Evolutionary conservation across 768 basidiomycete species (phyloP).

Genomic region (Pilatotrama ljubarskyi): DNA sequence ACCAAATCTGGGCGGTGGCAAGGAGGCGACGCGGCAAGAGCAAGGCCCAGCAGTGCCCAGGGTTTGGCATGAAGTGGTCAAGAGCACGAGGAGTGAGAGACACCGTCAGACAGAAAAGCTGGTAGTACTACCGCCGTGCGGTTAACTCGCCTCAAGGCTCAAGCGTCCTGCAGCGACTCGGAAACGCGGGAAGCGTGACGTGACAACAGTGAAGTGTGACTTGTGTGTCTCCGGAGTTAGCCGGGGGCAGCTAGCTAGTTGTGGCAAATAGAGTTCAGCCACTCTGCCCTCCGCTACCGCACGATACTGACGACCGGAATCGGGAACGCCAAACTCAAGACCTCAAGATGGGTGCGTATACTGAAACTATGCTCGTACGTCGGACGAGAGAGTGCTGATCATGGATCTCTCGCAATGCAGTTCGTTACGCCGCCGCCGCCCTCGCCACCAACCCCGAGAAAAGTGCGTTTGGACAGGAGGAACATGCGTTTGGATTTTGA

Average conservation of each 20-base stretch:
- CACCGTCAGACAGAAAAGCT: too few species aligned
- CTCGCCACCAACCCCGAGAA: conserved; percentile 93
- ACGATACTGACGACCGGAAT: conserved; percentile 18
- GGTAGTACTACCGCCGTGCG: too few species aligned
- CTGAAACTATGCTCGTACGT: conserved; percentile 19
- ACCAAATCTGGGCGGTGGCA: too few species aligned
- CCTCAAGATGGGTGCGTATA: conserved; percentile 40
- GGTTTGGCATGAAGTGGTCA: too few species aligned
- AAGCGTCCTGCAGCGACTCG: not conserved
- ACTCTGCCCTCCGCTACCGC: conserved; percentile 22
- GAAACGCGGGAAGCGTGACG: not conserved
- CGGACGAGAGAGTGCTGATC: conserved; percentile 17
- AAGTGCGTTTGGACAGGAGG: conserved; percentile 50
- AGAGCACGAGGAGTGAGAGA: too few species aligned
- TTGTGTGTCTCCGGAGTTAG: conserved; percentile 6
- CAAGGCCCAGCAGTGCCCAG: too few species aligned
- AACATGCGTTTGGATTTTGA: not conserved
- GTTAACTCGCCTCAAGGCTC: too few species aligned
- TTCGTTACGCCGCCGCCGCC: conserved; percentile 91
- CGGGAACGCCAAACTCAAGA: conserved; percentile 36
- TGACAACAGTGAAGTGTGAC: not conserved
- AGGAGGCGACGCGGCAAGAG: too few species aligned
- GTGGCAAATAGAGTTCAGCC: conserved; percentile 31
- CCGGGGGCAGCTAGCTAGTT: conserved; percentile 29
- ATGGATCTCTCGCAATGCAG: conserved; percentile 40